phyloP scores from a whole-genome alignment of 352 stramenopile genomes.

The Pythium biforme region DNA sequence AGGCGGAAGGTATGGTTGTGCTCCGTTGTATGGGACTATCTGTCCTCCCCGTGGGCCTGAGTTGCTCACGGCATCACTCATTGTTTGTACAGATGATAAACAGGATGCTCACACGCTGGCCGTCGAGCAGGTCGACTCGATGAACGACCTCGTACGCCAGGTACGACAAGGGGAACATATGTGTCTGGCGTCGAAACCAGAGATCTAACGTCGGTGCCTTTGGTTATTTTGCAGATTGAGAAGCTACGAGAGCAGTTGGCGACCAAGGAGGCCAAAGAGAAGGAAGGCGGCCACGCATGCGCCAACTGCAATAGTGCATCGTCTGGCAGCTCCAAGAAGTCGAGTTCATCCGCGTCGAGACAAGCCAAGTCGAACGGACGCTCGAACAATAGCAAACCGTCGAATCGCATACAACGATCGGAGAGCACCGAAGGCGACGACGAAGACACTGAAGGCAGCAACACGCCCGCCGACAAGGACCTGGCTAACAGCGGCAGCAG shows the following conservation, averaged over 20 bases:
- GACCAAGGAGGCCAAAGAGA: slow-evolving; percentile 19
- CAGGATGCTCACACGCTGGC: slow-evolving; percentile 72
- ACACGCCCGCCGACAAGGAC: slow-evolving; percentile 9
- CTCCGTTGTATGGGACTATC: too few species aligned
- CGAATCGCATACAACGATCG: slow-evolving; percentile 25
- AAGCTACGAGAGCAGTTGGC: slow-evolving; percentile 50
- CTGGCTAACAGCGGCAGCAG: background rate
- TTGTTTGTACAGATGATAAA: slow-evolving; percentile 51
- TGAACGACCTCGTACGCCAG: slow-evolving; percentile 79
- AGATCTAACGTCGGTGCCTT: too few species aligned
- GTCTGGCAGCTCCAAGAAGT: slow-evolving; percentile 5
- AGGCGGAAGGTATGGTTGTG: slow-evolving; percentile 50
- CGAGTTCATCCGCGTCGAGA: background rate
- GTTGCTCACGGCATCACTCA: background rate
- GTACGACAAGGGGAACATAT: slow-evolving; percentile 25
- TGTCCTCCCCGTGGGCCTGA: background rate
- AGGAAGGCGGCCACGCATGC: slow-evolving; percentile 26
- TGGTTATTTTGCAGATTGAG: slow-evolving; percentile 39
- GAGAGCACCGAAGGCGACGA: slow-evolving; percentile 27
- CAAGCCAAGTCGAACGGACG: slow-evolving; percentile 19
- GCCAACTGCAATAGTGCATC: slow-evolving; percentile 33
- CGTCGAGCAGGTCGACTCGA: slow-evolving; percentile 76
- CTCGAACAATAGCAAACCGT: background rate
- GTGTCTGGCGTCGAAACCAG: too few species aligned
- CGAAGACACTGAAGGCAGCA: slow-evolving; percentile 19